A percentile compares a stretch with the other conserved stretches of the same genome.
phyloP scores from a whole-genome alignment of 306 rosid species.

The Cicer cuneatum region DNA sequence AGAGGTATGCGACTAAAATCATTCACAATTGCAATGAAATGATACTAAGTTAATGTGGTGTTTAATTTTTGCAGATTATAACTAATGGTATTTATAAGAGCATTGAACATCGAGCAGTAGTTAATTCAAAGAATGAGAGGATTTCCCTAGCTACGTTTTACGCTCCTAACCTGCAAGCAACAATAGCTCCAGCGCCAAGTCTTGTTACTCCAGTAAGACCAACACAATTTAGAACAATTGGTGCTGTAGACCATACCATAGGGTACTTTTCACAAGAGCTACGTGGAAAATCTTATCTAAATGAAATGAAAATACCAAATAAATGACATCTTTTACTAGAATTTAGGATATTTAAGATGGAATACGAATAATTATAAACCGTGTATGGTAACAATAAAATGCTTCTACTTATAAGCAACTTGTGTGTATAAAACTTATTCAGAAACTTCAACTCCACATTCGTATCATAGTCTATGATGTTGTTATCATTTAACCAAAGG shows the following conservation, averaged over 20 bases:
- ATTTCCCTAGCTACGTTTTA: constrained; percentile 56
- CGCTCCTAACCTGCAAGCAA: constrained; percentile 41
- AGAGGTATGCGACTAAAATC: constrained; percentile 1
- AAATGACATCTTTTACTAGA: neutral
- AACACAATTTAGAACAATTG: constrained; percentile 28
- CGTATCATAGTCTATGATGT: too few species aligned
- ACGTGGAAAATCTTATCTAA: constrained; percentile 52
- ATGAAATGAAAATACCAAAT: constrained; percentile 35
- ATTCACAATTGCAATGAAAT: neutral
- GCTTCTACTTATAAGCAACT: too few species aligned
- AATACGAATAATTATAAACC: too few species aligned
- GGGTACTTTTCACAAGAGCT: constrained; percentile 40
- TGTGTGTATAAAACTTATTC: too few species aligned
- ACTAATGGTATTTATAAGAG: constrained; percentile 56
- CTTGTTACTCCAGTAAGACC: constrained; percentile 47
- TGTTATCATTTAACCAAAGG: too few species aligned
- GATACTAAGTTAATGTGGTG: neutral
- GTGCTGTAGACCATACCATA: constrained; percentile 38
- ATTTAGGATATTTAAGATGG: too few species aligned
- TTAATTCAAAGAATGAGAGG: constrained; percentile 54
- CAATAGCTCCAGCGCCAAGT: constrained; percentile 53
- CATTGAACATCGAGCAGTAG: constrained; percentile 51
- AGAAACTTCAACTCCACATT: too few species aligned
- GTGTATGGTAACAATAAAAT: too few species aligned
- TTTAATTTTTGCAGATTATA: constrained; percentile 42